Percentiles rank a stretch among this genome's conserved stretches.
phyloP scores from a whole-genome alignment of 2,329 filamentous ascomycete genomes.

The Rutstroemia sp. region DNA sequence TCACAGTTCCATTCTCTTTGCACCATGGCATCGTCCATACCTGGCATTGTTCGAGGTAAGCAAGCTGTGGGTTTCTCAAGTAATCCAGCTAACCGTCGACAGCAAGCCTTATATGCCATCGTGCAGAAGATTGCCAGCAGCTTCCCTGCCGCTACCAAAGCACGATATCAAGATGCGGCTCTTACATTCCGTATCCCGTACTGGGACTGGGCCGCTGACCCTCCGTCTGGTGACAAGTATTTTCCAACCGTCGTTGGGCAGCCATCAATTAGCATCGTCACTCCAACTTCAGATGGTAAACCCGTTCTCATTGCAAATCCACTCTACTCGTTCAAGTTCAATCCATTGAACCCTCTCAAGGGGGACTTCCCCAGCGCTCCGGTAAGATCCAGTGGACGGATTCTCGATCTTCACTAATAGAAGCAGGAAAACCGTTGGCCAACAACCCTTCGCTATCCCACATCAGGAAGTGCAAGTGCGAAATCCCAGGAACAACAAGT shows the following conservation, averaged over 20 bases:
- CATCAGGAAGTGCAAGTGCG: conserved; percentile 12
- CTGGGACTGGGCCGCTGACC: conserved; percentile 42
- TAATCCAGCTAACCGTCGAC: conserved; percentile 34
- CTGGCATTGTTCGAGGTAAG: conserved; percentile 52
- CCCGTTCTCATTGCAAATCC: conserved; percentile 56
- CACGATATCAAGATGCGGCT: conserved; percentile 39
- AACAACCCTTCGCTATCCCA: conserved; percentile 21
- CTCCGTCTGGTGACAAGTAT: conserved; percentile 31
- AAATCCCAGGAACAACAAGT: conserved; percentile 19
- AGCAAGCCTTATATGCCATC: conserved; percentile 38
- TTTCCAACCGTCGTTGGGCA: conserved; percentile 31
- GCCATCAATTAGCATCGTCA: conserved; percentile 16
- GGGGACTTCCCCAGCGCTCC: conserved; percentile 14
- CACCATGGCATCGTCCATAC: conserved; percentile 80
- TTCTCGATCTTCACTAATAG: not conserved
- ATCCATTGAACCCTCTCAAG: conserved; percentile 39
- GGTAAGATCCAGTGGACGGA: conserved; percentile 2
- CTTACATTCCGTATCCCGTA: conserved; percentile 37
- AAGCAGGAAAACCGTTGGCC: conserved; percentile 17
- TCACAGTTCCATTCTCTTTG: conserved; percentile 69
- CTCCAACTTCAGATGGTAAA: conserved; percentile 35
- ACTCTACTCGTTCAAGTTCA: conserved; percentile 52
- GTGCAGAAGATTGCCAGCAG: conserved; percentile 40
- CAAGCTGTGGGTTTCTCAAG: not conserved
- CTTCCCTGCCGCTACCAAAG: conserved; percentile 38